Conservation (phyloP, 352 stramenopile species). For the Phytopythium montanum region DNA sequence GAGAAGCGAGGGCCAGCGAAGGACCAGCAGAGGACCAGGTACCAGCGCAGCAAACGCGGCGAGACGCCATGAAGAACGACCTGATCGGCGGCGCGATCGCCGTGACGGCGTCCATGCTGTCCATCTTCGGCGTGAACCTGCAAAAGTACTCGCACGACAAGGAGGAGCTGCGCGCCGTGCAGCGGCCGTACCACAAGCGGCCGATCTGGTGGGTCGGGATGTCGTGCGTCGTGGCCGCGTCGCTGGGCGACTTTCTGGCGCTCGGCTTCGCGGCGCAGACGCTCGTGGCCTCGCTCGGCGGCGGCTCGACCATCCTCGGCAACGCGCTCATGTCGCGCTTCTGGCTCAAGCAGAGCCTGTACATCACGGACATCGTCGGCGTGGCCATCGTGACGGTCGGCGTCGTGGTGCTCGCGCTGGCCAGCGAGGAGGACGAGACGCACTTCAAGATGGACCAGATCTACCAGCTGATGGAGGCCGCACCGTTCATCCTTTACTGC, state of each 20-base stretch:
- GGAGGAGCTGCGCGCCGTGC: conserved; percentile 66
- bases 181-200: conserved; percentile 73
- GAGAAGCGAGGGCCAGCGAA: too few species aligned
- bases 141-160: conserved; percentile 91
- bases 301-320: conserved; percentile 78
- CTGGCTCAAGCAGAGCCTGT: conserved; percentile 84
- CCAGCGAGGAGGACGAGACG: conserved; percentile 60
- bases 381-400: conserved; percentile 73
- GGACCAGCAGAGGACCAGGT: not conserved
- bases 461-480: conserved; percentile 73
- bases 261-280: conserved; percentile 87
- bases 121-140: conserved; percentile 90
- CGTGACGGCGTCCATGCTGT: conserved; percentile 68
- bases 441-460: conserved; percentile 88
- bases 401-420: conserved; percentile 74
- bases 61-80: conserved; percentile 54
- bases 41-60: too few species aligned
- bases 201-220: conserved; percentile 89
- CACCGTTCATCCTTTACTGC: conserved; percentile 82
- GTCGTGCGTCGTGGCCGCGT: conserved; percentile 77
- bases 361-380: conserved; percentile 79
- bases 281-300: conserved; percentile 76
- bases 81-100: conserved; percentile 77
- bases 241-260: conserved; percentile 82
- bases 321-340: conserved; percentile 86